Evolutionary conservation across 306 rosid genomes (phyloP), one percentile per base, ranked within the genome.

Genomic region (Fragaria ananassa): DNA sequence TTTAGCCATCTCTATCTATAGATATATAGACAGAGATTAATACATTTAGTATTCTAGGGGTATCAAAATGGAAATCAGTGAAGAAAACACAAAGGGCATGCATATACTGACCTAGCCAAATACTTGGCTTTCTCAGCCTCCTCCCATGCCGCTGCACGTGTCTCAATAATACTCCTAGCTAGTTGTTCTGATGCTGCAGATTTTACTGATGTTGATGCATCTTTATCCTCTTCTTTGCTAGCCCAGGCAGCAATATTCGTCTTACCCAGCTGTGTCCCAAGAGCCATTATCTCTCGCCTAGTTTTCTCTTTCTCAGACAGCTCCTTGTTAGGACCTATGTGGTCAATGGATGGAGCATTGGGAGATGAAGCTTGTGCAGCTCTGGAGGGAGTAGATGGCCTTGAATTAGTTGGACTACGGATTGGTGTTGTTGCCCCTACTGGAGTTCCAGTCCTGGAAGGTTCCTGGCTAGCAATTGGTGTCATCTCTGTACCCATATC

Each of bases 401-500:
- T 87, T 37, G 98, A 94, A 90, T 92, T 84, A 71, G 78, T 90
- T 29, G 96, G 98, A 80, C 98, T 94, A 77, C 91, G 95, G 67
- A 82, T 87, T 3, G 98, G 98, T 63, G 98, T 90, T 77, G 97
- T 90, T 64, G 98, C 96, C 82, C 97, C 84, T 71, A 94, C 91
- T 3, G 98, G 98, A 70, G 98, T 94, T 77, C 96, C 97, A 60
- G 93, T 94, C 81, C 98, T 83, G 64, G 98, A 94, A 51, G 98
- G 98, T 80, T 94, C 98, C 84, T 94, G 98, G 82, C 98, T 94
- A 62, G 97, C 96, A 71, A 94, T 90, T 54, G 98, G 97, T 42
- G 98, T 94, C 98, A 94, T 94, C 85, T 94, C 98, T 21, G 98
- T 94, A 49, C 98, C 98, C 98, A 94, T 94, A 76, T 94, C 98